Percentiles rank a stretch among this genome's conserved stretches.
These are phyloP conservation scores for Leishmania guyanensis DNA, from an alignment of 208 protist species.

Conservation along the genomic window DNA sequence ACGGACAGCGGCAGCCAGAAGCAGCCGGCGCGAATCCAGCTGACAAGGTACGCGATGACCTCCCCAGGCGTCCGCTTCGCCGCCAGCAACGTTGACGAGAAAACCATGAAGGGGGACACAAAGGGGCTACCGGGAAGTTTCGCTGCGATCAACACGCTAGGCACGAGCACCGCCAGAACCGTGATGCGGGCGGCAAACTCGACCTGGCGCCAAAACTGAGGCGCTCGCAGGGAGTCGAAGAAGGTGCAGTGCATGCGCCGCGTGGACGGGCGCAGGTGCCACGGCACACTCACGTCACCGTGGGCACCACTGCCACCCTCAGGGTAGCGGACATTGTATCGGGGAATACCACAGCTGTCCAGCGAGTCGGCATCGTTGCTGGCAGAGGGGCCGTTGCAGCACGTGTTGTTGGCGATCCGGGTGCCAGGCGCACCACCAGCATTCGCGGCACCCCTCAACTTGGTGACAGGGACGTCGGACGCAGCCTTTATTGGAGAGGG, in stretches of 20 bases:
- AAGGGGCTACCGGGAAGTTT: constrained; percentile 56
- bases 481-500: not conserved
- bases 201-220: constrained; percentile 80
- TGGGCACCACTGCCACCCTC: constrained; percentile 12
- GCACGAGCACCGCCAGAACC: constrained; percentile 58
- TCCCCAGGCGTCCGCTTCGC: constrained; percentile 78
- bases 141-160: constrained; percentile 64
- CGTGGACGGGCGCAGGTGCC: constrained; percentile 50
- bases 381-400: not conserved
- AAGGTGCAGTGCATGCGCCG: constrained; percentile 41
- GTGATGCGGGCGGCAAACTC: constrained; percentile 83
- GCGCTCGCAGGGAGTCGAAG: constrained; percentile 61
- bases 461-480: constrained; percentile 10
- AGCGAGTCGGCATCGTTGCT: constrained; percentile 42
- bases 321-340: constrained; percentile 57
- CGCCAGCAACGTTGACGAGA: constrained; percentile 69
- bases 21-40: constrained; percentile 64
- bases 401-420: constrained; percentile 12
- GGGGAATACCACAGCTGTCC: constrained; percentile 72
- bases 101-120: constrained; percentile 61
- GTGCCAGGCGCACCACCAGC: constrained; percentile 11
- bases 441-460: not conserved
- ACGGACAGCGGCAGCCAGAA: constrained; percentile 81
- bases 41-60: constrained; percentile 70
- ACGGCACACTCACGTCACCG: constrained; percentile 66